Base-by-base conservation (phyloP, 2,329 filamentous ascomycete species). In the Westerdykella ornata region DNA sequence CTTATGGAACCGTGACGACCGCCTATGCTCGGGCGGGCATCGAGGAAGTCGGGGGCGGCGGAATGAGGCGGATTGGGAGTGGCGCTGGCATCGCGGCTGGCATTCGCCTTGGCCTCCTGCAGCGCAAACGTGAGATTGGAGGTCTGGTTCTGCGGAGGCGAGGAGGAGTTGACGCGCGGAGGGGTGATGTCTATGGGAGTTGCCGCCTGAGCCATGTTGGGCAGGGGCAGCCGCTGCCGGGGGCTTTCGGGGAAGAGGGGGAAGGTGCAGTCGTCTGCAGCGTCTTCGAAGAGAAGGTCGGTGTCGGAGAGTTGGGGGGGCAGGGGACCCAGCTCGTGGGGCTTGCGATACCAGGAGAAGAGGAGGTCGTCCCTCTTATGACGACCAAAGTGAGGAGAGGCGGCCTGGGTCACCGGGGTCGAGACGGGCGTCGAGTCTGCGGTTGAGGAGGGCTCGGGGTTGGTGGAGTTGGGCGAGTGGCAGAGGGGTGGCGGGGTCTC, bases 111-210 rank as follows among this genome's bases (percentile, higher is more conserved):
- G 41, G 65, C 66, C 41, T 72, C 69, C 54, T 78, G 75, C 43
- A 82, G 66, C 36, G 78, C 78, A 35, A 76, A 78, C 4, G 78
- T 81, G 51, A 82, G 68, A 54, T 80, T 81, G 28, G 79, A 82
- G 11, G 77, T 75, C 62, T 80, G 77, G 57, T 75, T 76, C 46
- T 76, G 75, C 38, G 78, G 77, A 9, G n/a, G n/a, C 22, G 76
- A 79, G 49, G 77, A 72, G 40, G 76, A 78, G 49, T 72, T 73
- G 69, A 72, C 72, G 54, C 72, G 73, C 59, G 57, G 68, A 45
- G 70, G 65, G 44, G 72, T 70, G 56, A 82, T 80, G 60, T 81
- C 75, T 61, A 82, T 77, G 35, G 79, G 77, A 44, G 71, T 68
- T 47, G 75, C 72, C 41, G 69, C 62, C 49, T 70, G 70, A 46